phyloP scores from a whole-genome alignment of 768 basidiomycete genomes.

The Leucogyrophana mollusca region DNA sequence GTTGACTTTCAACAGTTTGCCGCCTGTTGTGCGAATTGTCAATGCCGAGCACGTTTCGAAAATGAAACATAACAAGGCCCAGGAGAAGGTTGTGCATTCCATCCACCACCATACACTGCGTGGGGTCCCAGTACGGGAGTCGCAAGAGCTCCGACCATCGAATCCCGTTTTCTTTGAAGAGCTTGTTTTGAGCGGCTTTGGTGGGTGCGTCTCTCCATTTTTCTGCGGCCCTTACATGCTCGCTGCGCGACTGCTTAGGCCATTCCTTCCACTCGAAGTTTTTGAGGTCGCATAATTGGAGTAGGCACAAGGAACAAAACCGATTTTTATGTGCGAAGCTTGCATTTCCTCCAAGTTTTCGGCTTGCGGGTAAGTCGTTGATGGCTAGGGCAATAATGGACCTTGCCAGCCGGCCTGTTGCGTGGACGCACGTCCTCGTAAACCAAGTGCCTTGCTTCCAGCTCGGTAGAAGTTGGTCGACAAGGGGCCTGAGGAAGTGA shows the following conservation, averaged over 20 bases:
- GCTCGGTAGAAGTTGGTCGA: conserved; percentile 29
- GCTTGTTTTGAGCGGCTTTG: conserved; percentile 23
- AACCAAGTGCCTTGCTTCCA: conserved; percentile 31
- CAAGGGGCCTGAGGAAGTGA: conserved; percentile 29
- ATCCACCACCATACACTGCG: conserved; percentile 28
- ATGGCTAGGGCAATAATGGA: conserved; percentile 33
- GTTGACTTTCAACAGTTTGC: neutral
- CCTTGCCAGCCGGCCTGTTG: conserved; percentile 23
- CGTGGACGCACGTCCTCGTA: conserved; percentile 15
- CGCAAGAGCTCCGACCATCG: conserved; percentile 26
- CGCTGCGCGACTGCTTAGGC: conserved; percentile 19
- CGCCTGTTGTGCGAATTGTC: conserved; percentile 3
- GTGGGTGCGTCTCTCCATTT: neutral
- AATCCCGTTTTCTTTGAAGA: conserved; percentile 22
- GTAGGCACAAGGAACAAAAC: neutral
- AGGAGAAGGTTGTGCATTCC: conserved; percentile 36
- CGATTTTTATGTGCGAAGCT: neutral
- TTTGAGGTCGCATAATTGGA: neutral
- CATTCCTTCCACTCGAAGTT: conserved; percentile 8
- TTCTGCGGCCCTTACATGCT: conserved; percentile 27
- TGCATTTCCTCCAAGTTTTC: conserved; percentile 21
- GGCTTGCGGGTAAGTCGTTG: conserved; percentile 31
- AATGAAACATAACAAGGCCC: conserved; percentile 11
- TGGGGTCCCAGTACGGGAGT: conserved; percentile 34
- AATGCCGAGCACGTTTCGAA: conserved; percentile 7